Conservation (phyloP, 129 eudicot species). For the Arctium lappa region DNA sequence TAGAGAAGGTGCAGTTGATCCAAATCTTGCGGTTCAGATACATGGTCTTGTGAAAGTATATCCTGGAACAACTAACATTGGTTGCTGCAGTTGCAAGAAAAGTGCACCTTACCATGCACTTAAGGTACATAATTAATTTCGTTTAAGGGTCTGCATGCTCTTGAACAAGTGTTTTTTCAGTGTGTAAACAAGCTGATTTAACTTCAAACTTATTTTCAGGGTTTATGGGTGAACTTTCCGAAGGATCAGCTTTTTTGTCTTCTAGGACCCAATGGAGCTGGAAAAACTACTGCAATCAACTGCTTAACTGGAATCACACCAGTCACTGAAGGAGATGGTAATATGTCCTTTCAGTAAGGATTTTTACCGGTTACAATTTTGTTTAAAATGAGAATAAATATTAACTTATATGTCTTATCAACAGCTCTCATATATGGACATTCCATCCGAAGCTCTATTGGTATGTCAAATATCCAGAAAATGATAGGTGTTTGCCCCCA, state of each 20-base stretch:
- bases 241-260: conserved; percentile 94
- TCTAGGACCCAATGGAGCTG: conserved; percentile 98
- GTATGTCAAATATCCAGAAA: conserved; percentile 89
- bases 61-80: conserved; percentile 59
- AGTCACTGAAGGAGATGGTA: conserved; percentile 96
- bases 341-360: not conserved
- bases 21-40: conserved; percentile 79
- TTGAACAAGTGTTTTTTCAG: not conserved
- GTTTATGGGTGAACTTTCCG: conserved; percentile 80
- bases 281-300: conserved; percentile 90
- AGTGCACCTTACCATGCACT: conserved; percentile 81
- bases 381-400: not conserved
- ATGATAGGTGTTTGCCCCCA: conserved; percentile 95
- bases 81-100: conserved; percentile 74
- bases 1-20: conserved; percentile 46
- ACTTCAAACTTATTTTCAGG: conserved; percentile 44
- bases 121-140: conserved; percentile 42
- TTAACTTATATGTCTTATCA: conserved; percentile 3
- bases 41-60: conserved; percentile 80
- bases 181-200: conserved; percentile 13
- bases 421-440: conserved; percentile 80
- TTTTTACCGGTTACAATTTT: not conserved
- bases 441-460: conserved; percentile 78
- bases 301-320: conserved; percentile 95
- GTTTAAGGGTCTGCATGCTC: not conserved